These are phyloP conservation scores for Passiflora organensis DNA, from an alignment of 345 rosid genomes.

Conservation along the genomic window DNA sequence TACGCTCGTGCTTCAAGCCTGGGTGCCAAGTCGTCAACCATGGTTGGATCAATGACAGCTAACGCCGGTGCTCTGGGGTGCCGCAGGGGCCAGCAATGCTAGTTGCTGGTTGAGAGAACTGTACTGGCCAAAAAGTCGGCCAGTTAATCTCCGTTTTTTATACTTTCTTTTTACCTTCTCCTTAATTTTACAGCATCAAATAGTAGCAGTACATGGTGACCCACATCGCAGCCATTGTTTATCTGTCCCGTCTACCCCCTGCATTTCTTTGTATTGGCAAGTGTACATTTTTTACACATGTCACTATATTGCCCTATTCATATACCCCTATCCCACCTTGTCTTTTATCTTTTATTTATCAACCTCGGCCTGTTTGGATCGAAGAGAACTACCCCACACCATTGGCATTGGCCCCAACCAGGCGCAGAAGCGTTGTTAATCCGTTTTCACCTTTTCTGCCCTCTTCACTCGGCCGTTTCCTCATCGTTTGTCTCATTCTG, in stretches of 20 bases:
- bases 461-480: too few relatives aligned
- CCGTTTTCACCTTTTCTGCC: too few relatives aligned
- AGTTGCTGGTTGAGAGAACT: slow-evolving; percentile 8
- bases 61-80: slow-evolving; percentile 69
- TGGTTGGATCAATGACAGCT: slow-evolving; percentile 71
- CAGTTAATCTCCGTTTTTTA: slow-evolving; percentile 7
- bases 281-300: slow-evolving; percentile 52
- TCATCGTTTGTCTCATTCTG: slow-evolving; percentile 9
- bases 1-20: slow-evolving; percentile 87
- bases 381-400: slow-evolving; percentile 20
- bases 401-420: slow-evolving; percentile 24
- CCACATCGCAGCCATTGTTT: slow-evolving; percentile 20
- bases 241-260: slow-evolving; percentile 4
- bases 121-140: slow-evolving; percentile 27
- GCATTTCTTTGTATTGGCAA: slow-evolving; percentile 37
- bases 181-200: slow-evolving; percentile 6
- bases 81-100: slow-evolving; percentile 56
- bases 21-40: slow-evolving; percentile 82
- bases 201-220: slow-evolving; percentile 8
- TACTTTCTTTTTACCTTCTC: not conserved
- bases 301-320: slow-evolving; percentile 22
- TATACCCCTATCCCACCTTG: slow-evolving; percentile 8
- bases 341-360: slow-evolving; percentile 26
- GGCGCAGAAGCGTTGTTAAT: slow-evolving; percentile 74
- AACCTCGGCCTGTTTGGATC: slow-evolving; percentile 72